A percentile compares a stretch with the other conserved stretches of the same genome.
These are phyloP conservation scores for Diaporthe sp. DNA, from an alignment of 2,329 filamentous ascomycete genomes.

Conservation along the genomic window DNA sequence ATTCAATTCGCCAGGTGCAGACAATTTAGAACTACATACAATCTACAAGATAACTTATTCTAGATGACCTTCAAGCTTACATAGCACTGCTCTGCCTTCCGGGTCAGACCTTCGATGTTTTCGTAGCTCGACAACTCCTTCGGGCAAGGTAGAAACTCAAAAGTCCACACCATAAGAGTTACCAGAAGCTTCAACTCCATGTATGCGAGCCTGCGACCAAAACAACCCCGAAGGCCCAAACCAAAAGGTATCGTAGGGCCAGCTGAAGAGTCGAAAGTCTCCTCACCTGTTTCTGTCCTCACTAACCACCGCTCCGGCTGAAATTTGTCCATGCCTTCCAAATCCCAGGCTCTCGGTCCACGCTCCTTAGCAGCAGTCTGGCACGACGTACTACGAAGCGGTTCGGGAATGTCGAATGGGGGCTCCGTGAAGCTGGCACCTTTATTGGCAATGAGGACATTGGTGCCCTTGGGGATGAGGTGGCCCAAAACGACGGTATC, in stretches of 20 bases:
- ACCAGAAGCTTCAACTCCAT: too few relatives aligned
- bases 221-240: not conserved
- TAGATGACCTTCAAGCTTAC: too few relatives aligned
- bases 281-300: not conserved
- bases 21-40: too few relatives aligned
- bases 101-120: too few relatives aligned
- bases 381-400: not conserved
- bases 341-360: not conserved
- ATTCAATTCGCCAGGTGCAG: too few relatives aligned
- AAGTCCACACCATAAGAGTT: too few relatives aligned
- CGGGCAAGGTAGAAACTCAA: too few relatives aligned
- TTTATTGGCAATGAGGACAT: slow-evolving; percentile 48
- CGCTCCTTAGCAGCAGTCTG: not conserved
- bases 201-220: too few relatives aligned
- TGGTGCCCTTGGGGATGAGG: slow-evolving; percentile 52
- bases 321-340: not conserved
- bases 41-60: too few relatives aligned
- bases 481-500: slow-evolving; percentile 52
- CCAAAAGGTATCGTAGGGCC: not conserved
- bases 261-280: not conserved
- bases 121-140: too few relatives aligned
- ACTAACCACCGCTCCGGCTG: not conserved
- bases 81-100: too few relatives aligned
- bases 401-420: not conserved
- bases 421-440: not conserved